These are phyloP conservation scores for Penicillium subrubescens DNA, from an alignment of 495 filamentous ascomycete genomes.

Conservation along the genomic window DNA sequence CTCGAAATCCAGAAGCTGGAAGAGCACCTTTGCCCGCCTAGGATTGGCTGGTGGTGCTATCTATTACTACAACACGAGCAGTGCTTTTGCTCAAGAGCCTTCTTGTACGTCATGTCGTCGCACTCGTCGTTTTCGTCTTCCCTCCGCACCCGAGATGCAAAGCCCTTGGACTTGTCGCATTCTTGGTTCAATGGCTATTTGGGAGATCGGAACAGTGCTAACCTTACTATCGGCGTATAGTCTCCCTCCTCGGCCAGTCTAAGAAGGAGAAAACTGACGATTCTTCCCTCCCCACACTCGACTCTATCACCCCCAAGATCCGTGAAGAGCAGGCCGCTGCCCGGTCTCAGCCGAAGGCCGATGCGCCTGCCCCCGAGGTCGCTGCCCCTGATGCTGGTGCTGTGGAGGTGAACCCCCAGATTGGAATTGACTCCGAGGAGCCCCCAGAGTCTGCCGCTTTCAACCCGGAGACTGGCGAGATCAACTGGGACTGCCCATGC, in stretches of 20 bases:
- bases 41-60: slow-evolving; percentile 74
- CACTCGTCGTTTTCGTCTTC: slow-evolving; percentile 4
- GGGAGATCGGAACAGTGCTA: slow-evolving; percentile 3
- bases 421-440: slow-evolving; percentile 57
- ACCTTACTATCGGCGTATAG: slow-evolving; percentile 15
- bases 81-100: slow-evolving; percentile 81
- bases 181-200: slow-evolving; percentile 9
- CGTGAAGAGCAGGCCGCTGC: slow-evolving; percentile 33
- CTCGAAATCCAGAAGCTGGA: slow-evolving; percentile 77
- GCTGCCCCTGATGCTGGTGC: slow-evolving; percentile 1
- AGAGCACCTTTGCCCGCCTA: slow-evolving; percentile 70
- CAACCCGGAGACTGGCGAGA: slow-evolving; percentile 97
- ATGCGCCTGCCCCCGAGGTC: slow-evolving; percentile 3
- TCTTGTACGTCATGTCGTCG: slow-evolving; percentile 58
- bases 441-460: slow-evolving; percentile 86
- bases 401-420: slow-evolving; percentile 3
- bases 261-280: slow-evolving; percentile 30
- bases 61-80: slow-evolving; percentile 92
- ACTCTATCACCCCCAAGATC: slow-evolving; percentile 49
- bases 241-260: slow-evolving; percentile 36
- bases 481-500: slow-evolving; percentile 99
- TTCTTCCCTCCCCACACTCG: slow-evolving; percentile 42
- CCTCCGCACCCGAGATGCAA: slow-evolving; percentile 10
- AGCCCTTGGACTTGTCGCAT: slow-evolving; percentile 4
- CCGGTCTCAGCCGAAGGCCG: slow-evolving; percentile 17